A percentile compares a stretch with the other conserved stretches of the same genome.
Conservation (phyloP, 2,329 filamentous ascomycete species). For the Ascochyta koolunga region DNA sequence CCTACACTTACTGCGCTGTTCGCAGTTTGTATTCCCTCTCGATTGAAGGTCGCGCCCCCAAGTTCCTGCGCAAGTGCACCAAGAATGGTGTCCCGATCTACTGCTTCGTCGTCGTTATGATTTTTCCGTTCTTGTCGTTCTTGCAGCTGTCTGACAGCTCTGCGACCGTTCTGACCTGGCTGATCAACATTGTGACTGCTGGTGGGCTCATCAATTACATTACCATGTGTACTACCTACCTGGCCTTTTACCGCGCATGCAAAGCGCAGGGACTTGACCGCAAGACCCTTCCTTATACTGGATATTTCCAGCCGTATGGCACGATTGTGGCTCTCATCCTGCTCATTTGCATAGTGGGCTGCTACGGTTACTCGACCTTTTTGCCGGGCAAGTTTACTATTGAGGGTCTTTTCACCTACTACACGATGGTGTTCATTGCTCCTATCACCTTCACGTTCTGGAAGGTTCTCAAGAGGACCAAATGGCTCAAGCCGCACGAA, state of each 20-base stretch:
- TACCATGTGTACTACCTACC: conserved; percentile 64
- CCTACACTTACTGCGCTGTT: conserved; percentile 61
- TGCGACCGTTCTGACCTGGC: conserved; percentile 73
- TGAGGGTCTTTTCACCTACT: conserved; percentile 61
- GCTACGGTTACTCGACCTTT: conserved; percentile 62
- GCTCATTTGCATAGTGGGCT: conserved; percentile 58
- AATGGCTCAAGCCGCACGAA: conserved; percentile 57
- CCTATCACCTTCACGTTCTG: conserved; percentile 62
- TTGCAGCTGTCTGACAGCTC: conserved; percentile 71
- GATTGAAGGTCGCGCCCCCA: conserved; percentile 60
- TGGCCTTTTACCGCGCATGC: conserved; percentile 62
- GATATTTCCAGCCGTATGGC: conserved; percentile 58
- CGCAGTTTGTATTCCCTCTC: conserved; percentile 61
- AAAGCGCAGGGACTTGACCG: conserved; percentile 57
- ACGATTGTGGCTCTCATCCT: conserved; percentile 57
- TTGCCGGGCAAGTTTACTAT: conserved; percentile 55
- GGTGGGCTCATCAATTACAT: conserved; percentile 61
- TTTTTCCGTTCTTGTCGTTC: conserved; percentile 74
- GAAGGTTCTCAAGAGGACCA: conserved; percentile 68
- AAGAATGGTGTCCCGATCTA: conserved; percentile 73
- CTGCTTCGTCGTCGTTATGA: conserved; percentile 69
- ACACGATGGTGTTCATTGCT: conserved; percentile 60
- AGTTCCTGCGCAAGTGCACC: conserved; percentile 64
- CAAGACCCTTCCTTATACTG: conserved; percentile 55
- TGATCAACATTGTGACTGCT: conserved; percentile 73